Evolutionary conservation across 441 rosid species (phyloP).

Genomic region (Capsella rubella): DNA sequence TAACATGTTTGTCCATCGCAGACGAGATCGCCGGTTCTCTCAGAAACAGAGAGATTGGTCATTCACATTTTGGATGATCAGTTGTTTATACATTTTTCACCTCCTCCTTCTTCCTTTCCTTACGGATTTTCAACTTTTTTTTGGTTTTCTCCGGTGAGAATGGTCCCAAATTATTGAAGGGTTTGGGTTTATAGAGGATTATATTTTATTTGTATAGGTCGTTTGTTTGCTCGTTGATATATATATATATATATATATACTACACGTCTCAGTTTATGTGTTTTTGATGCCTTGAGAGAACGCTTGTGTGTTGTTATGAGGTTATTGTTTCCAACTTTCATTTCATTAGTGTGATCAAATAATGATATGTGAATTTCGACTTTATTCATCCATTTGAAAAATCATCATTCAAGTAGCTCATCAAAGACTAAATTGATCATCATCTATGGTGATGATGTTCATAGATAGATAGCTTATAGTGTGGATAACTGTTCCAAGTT

Average conservation of each 20-base stretch:
- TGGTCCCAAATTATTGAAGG: neutral
- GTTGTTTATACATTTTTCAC: neutral
- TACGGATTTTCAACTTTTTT: neutral
- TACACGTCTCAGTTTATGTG: slow-evolving; percentile 5
- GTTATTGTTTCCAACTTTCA: neutral
- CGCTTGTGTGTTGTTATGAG: neutral
- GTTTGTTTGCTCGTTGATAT: slow-evolving; percentile 7
- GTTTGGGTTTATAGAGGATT: slow-evolving; percentile 13
- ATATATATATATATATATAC: neutral
- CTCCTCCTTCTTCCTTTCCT: neutral
- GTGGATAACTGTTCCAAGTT: neutral
- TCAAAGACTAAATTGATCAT: neutral
- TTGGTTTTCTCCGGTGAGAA: neutral
- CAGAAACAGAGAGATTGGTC: slow-evolving; percentile 69
- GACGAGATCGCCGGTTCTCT: slow-evolving; percentile 80
- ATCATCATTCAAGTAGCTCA: neutral
- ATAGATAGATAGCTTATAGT: neutral
- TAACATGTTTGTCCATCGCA: slow-evolving; percentile 79
- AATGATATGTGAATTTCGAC: neutral
- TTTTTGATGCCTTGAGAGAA: slow-evolving; percentile 9
- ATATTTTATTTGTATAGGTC: neutral
- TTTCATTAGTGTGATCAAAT: neutral
- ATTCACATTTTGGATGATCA: slow-evolving; percentile 69
- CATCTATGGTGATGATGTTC: neutral
- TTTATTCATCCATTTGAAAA: neutral